These are phyloP conservation scores for Aspergillus sp. DNA, from an alignment of 2,329 filamentous ascomycete genomes.

Conservation along the genomic window DNA sequence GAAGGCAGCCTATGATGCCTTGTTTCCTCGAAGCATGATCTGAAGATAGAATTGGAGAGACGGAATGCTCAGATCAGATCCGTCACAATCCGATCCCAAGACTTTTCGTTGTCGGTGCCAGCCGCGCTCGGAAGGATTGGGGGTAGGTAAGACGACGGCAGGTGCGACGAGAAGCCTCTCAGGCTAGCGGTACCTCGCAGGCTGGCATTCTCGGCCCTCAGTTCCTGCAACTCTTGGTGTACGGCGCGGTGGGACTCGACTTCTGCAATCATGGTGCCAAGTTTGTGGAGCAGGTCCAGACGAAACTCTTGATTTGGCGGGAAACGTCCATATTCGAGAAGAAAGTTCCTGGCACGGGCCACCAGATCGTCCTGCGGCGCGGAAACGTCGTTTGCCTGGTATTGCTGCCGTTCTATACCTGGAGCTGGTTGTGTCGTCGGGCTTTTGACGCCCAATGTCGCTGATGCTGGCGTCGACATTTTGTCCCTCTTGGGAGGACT, in stretches of 20 bases:
- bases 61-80: conserved; percentile 21
- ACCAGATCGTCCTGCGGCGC: not conserved
- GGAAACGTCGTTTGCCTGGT: not conserved
- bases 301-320: conserved; percentile 11
- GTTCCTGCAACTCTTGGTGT: conserved; percentile 16
- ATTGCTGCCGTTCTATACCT: not conserved
- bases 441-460: not conserved
- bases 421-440: not conserved
- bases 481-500: not conserved
- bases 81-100: conserved; percentile 26
- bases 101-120: conserved; percentile 16
- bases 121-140: conserved; percentile 11
- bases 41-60: too few species aligned
- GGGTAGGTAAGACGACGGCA: conserved; percentile 6
- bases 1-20: too few species aligned
- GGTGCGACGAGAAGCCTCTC: conserved; percentile 17
- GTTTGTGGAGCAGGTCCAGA: conserved; percentile 19
- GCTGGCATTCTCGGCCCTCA: conserved; percentile 22
- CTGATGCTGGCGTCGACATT: not conserved
- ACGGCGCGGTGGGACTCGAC: conserved; percentile 19
- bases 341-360: conserved; percentile 10
- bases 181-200: conserved; percentile 25
- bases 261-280: conserved; percentile 23
- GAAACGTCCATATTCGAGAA: conserved; percentile 12
- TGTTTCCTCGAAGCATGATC: too few species aligned